A percentile compares a stretch with the other conserved stretches of the same genome.
phyloP scores from a whole-genome alignment of 139 green algal genomes.

The Nannochloris sp. region DNA sequence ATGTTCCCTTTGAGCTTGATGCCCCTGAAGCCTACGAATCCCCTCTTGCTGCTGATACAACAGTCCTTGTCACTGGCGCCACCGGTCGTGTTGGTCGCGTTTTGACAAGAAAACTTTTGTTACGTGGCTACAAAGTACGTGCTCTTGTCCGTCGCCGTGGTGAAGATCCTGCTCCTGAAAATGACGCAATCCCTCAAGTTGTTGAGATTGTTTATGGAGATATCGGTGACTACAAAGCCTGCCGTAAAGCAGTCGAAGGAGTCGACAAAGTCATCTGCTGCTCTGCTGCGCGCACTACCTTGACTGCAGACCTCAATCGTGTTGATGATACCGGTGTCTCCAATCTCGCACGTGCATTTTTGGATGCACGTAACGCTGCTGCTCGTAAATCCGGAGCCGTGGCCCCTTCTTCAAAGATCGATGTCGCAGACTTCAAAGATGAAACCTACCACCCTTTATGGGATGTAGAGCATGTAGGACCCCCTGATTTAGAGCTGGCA shows the following conservation, averaged over 20 bases:
- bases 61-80: constrained; percentile 89
- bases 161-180: constrained; percentile 7
- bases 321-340: constrained; percentile 65
- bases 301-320: constrained; percentile 56
- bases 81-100: constrained; percentile 87
- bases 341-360: constrained; percentile 52
- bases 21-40: constrained; percentile 19
- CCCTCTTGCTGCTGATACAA: constrained; percentile 70
- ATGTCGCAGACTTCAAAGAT: constrained; percentile 39
- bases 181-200: constrained; percentile 52
- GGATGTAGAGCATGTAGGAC: constrained; percentile 35
- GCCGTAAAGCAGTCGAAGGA: constrained; percentile 64
- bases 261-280: constrained; percentile 91
- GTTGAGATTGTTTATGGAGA: constrained; percentile 83
- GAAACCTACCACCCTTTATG: constrained; percentile 26
- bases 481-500: background rate
- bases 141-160: constrained; percentile 60
- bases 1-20: background rate
- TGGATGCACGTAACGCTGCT: constrained; percentile 30
- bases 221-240: constrained; percentile 64
- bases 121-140: constrained; percentile 84
- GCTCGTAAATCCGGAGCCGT: constrained; percentile 4
- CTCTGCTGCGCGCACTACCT: constrained; percentile 41
- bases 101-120: constrained; percentile 90
- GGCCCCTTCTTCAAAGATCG: constrained; percentile 29